Percentiles rank a stretch among this genome's conserved stretches.
phyloP scores from a whole-genome alignment of 73 alveolate genomes.

The Uronychia binucleata region DNA sequence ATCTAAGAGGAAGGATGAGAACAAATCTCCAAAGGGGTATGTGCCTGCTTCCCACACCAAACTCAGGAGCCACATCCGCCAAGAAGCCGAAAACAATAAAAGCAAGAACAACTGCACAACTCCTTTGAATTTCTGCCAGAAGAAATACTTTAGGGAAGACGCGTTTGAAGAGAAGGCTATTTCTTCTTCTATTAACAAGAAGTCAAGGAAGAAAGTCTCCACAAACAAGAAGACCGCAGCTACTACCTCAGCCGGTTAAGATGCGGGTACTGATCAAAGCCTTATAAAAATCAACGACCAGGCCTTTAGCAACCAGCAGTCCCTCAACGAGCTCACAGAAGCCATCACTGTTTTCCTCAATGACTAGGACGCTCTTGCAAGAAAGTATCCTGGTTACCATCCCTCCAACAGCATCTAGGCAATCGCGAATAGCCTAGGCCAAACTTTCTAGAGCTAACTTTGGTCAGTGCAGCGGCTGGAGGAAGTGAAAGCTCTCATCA shows the following conservation, averaged over 20 bases:
- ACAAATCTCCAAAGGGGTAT: not conserved
- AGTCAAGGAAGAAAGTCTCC: not conserved
- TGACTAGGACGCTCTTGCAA: not conserved
- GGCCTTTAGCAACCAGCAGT: not conserved
- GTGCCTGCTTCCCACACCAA: not conserved
- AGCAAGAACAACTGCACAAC: not conserved
- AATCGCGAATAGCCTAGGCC: not conserved
- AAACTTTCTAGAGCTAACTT: not conserved
- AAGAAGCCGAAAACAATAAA: not conserved
- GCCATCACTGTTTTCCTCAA: not conserved
- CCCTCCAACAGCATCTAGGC: not conserved
- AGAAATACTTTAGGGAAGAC: not conserved
- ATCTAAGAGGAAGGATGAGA: not conserved
- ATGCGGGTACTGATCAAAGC: no score
- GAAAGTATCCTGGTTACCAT: not conserved
- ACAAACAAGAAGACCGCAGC: not conserved
- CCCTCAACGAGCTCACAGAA: not conserved
- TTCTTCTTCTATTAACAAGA: not conserved
- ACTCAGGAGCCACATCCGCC: not conserved
- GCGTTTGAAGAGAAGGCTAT: not conserved
- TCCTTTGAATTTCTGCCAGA: not conserved
- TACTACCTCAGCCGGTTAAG: no score
- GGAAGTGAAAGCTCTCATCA: not conserved
- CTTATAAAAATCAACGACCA: no score
- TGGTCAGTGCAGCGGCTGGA: not conserved